Conservation (phyloP, 2,329 filamentous ascomycete genomes). For the Amauroascus verrucosus region DNA sequence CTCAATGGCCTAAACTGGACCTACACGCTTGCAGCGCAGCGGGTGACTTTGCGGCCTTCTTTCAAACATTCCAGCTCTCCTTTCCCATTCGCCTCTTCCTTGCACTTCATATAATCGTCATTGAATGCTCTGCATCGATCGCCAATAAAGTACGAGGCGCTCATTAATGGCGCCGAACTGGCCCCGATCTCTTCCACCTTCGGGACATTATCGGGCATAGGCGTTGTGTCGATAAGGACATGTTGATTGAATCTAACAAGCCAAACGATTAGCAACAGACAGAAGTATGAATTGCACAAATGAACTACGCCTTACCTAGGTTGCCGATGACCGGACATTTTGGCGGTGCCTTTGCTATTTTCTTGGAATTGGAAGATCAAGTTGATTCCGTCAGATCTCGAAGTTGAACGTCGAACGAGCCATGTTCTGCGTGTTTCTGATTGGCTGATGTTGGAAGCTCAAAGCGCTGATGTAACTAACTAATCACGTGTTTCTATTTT, state of each 20-base stretch:
- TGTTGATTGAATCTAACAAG: slow-evolving; percentile 83
- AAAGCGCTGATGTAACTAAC: neutral
- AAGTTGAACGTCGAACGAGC: neutral
- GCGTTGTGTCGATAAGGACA: slow-evolving; percentile 88
- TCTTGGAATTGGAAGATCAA: neutral
- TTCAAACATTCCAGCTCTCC: slow-evolving; percentile 92
- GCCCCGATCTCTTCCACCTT: slow-evolving; percentile 88
- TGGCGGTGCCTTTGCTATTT: slow-evolving; percentile 9
- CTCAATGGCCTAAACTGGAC: slow-evolving; percentile 24
- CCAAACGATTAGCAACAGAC: slow-evolving; percentile 1
- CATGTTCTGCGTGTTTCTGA: neutral
- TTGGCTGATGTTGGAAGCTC: neutral
- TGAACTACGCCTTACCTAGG: slow-evolving; percentile 13
- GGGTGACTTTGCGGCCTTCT: slow-evolving; percentile 90
- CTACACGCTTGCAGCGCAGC: slow-evolving; percentile 93
- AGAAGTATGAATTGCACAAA: neutral
- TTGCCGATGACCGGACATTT: slow-evolving; percentile 16
- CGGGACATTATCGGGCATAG: slow-evolving; percentile 83
- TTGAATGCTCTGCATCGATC: slow-evolving; percentile 91
- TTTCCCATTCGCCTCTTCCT: slow-evolving; percentile 80
- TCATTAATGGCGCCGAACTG: slow-evolving; percentile 83
- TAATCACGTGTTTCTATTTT: too few relatives aligned
- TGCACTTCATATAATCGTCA: slow-evolving; percentile 99
- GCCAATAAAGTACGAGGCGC: slow-evolving; percentile 92
- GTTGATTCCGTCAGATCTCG: neutral